phyloP scores from a whole-genome alignment of 2,329 filamentous ascomycete genomes.

The Periconia sp. region DNA sequence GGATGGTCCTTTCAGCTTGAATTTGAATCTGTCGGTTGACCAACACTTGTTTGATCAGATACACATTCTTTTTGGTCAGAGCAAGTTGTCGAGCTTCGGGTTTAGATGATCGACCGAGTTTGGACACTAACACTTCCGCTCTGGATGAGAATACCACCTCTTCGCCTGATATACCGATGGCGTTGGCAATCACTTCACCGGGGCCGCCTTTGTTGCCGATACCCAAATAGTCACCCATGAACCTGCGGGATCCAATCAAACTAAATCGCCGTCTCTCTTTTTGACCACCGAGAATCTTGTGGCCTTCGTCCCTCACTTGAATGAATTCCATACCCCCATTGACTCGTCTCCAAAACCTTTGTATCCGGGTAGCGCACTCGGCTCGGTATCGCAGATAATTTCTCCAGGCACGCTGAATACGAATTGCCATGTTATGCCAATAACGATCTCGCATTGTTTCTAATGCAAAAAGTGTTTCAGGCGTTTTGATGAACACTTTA shows the following conservation, averaged over 20 bases:
- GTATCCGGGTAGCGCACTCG: slow-evolving; percentile 91
- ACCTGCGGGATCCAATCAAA: slow-evolving; percentile 85
- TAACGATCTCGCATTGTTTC: slow-evolving; percentile 98
- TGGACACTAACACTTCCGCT: slow-evolving; percentile 85
- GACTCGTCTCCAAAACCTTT: slow-evolving; percentile 93
- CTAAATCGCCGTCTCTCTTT: slow-evolving; percentile 93
- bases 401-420: slow-evolving; percentile 96
- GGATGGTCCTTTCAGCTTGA: slow-evolving; percentile 75
- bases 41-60: slow-evolving; percentile 82
- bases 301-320: slow-evolving; percentile 83
- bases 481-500: slow-evolving; percentile 97
- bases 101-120: slow-evolving; percentile 96
- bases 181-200: slow-evolving; percentile 76
- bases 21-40: slow-evolving; percentile 83
- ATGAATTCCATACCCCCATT: slow-evolving; percentile 87
- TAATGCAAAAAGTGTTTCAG: slow-evolving; percentile 92
- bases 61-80: slow-evolving; percentile 82
- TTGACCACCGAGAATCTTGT: slow-evolving; percentile 75
- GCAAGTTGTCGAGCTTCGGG: slow-evolving; percentile 82
- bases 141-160: slow-evolving; percentile 85
- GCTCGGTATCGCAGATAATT: slow-evolving; percentile 91
- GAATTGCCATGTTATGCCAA: slow-evolving; percentile 99
- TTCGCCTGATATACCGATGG: slow-evolving; percentile 72
- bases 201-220: slow-evolving; percentile 78
- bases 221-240: slow-evolving; percentile 92